These are phyloP conservation scores for Rhazya stricta DNA, from an alignment of 257 asterid species.

Conservation along the genomic window DNA sequence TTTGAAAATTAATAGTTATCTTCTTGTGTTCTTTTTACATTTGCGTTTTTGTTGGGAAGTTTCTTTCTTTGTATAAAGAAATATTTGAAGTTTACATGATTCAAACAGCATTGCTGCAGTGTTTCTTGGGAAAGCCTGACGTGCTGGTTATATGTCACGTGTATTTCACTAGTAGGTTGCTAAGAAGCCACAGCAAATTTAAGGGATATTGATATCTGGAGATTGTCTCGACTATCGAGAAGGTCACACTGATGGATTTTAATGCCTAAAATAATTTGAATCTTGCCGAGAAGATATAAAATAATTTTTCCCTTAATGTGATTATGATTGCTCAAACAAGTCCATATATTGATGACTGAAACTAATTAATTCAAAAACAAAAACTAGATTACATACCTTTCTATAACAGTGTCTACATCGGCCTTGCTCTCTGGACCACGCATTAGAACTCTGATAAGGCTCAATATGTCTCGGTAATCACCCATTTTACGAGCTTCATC, in stretches of 20 bases:
- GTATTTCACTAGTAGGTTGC: not conserved
- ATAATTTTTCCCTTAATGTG: not conserved
- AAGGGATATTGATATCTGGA: not conserved
- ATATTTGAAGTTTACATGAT: too few relatives aligned
- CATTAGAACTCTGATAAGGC: conserved; percentile 88
- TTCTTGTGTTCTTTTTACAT: too few relatives aligned
- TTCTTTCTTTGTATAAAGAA: too few relatives aligned
- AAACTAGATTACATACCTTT: conserved; percentile 42
- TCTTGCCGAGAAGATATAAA: not conserved
- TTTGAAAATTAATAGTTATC: too few relatives aligned
- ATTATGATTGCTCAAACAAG: not conserved
- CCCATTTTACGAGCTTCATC: conserved; percentile 70
- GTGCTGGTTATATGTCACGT: not conserved
- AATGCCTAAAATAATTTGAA: not conserved
- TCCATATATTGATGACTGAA: not conserved
- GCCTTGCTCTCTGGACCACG: conserved; percentile 99
- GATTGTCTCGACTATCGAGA: not conserved
- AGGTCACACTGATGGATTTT: not conserved
- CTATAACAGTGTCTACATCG: conserved; percentile 64
- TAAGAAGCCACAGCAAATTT: not conserved
- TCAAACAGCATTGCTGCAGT: not conserved
- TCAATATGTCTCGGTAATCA: conserved; percentile 86
- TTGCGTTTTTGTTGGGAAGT: too few relatives aligned
- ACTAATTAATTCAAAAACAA: not conserved
- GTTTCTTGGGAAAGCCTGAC: not conserved